Conservation (phyloP, 129 eudicot species). For the Ambrosia trifida region DNA sequence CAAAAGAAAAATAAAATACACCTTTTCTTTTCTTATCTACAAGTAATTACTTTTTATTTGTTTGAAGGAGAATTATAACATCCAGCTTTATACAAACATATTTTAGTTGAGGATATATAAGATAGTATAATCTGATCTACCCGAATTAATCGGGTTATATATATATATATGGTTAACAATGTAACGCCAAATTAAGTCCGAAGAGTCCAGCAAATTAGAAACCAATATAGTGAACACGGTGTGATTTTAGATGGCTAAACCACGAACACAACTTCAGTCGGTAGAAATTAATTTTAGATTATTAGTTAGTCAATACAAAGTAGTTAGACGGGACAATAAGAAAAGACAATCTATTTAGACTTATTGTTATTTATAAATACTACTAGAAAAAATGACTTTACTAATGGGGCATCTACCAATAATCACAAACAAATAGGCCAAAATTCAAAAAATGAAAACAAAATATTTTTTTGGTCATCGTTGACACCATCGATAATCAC, state of each 20-base stretch:
- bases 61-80: neutral
- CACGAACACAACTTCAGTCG: neutral
- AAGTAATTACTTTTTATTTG: slow-evolving; percentile 9
- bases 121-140: neutral
- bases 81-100: neutral
- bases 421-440: no score
- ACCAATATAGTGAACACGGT: no score
- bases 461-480: no score
- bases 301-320: no score
- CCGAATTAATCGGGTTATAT: neutral
- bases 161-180: neutral
- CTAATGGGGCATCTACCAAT: no score
- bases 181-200: neutral
- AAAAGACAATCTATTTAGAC: no score
- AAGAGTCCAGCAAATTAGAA: neutral
- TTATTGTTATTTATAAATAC: no score
- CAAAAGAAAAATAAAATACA: slow-evolving; percentile 14
- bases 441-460: no score
- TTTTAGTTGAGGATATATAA: neutral
- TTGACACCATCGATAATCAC: no score
- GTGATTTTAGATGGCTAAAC: neutral
- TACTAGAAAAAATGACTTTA: no score
- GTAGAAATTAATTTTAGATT: no score
- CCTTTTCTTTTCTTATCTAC: neutral
- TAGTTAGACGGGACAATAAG: no score